Conservation (phyloP, 768 basidiomycete genomes). For the Tricholoma hemisulphureum region DNA sequence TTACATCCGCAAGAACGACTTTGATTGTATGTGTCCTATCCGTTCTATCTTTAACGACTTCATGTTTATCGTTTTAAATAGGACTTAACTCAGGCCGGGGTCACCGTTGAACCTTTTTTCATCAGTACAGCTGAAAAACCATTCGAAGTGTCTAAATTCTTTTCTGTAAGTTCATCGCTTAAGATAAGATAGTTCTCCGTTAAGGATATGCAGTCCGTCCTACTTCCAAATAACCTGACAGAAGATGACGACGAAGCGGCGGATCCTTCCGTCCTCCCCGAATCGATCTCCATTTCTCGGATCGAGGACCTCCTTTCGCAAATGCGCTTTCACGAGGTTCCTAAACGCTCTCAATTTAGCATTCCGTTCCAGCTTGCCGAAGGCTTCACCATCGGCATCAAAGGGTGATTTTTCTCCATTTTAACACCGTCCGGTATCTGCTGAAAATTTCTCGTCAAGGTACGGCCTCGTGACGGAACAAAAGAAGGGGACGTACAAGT, state of each 20-base stretch:
- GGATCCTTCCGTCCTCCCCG: slow-evolving; percentile 51
- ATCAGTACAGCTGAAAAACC: slow-evolving; percentile 65
- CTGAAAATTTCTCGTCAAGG: slow-evolving; percentile 39
- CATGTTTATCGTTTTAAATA: slow-evolving; percentile 25
- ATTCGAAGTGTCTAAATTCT: slow-evolving; percentile 77
- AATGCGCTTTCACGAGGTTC: slow-evolving; percentile 78
- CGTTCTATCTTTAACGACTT: not conserved
- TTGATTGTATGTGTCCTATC: slow-evolving; percentile 46
- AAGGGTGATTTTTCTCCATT: slow-evolving; percentile 57
- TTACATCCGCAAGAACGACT: slow-evolving; percentile 70
- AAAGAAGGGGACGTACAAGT: slow-evolving; percentile 77
- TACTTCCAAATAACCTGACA: slow-evolving; percentile 51
- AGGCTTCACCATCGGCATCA: slow-evolving; percentile 73
- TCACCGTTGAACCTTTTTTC: slow-evolving; percentile 85
- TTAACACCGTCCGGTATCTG: not conserved
- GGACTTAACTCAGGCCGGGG: slow-evolving; percentile 82
- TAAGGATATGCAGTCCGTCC: slow-evolving; percentile 47
- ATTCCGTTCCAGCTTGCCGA: slow-evolving; percentile 78
- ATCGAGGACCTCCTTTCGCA: slow-evolving; percentile 76
- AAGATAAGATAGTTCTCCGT: not conserved
- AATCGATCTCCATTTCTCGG: slow-evolving; percentile 72
- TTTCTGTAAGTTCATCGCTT: slow-evolving; percentile 52
- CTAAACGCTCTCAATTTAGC: slow-evolving; percentile 81
- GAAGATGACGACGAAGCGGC: slow-evolving; percentile 45
- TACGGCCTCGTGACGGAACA: slow-evolving; percentile 90